Evolutionary conservation across 2,329 filamentous ascomycete genomes (phyloP).

Genomic region (Diplodia seriata): DNA sequence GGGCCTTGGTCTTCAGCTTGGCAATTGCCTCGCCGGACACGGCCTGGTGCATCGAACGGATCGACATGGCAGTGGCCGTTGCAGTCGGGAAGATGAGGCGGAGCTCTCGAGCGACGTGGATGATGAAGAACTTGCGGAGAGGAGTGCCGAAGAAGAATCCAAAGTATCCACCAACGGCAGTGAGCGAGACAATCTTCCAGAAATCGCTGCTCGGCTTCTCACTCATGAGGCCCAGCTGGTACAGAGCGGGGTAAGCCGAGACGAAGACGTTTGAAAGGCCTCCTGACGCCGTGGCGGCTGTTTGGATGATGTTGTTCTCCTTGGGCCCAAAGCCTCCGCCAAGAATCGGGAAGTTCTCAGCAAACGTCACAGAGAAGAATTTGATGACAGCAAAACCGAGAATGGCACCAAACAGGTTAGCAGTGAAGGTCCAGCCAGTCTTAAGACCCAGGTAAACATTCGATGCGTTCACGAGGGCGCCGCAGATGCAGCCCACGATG

Average conservation of each 20-base stretch:
- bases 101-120: conserved; percentile 67
- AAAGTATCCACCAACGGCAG: conserved; percentile 68
- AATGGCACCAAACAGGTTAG: conserved; percentile 54
- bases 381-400: conserved; percentile 67
- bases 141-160: conserved; percentile 63
- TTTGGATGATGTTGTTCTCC: conserved; percentile 69
- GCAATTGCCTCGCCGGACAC: conserved; percentile 60
- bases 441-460: conserved; percentile 64
- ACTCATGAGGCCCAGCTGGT: conserved; percentile 60
- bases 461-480: conserved; percentile 66
- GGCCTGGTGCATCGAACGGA: conserved; percentile 67
- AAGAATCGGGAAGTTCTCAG: conserved; percentile 58
- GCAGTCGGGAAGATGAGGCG: conserved; percentile 66
- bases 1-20: conserved; percentile 63
- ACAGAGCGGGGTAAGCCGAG: conserved; percentile 66
- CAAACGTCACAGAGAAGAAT: conserved; percentile 58
- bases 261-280: conserved; percentile 65
- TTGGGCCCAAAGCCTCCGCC: conserved; percentile 65
- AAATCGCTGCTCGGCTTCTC: conserved; percentile 63
- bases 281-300: conserved; percentile 65
- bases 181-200: conserved; percentile 65
- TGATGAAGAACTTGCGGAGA: conserved; percentile 71
- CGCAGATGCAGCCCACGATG: conserved; percentile 62
- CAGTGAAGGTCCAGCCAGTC: conserved; percentile 54
- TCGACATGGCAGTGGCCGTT: conserved; percentile 67